These are phyloP conservation scores for Aspergillus persii DNA, from an alignment of 2,329 filamentous ascomycete species.

Conservation along the genomic window DNA sequence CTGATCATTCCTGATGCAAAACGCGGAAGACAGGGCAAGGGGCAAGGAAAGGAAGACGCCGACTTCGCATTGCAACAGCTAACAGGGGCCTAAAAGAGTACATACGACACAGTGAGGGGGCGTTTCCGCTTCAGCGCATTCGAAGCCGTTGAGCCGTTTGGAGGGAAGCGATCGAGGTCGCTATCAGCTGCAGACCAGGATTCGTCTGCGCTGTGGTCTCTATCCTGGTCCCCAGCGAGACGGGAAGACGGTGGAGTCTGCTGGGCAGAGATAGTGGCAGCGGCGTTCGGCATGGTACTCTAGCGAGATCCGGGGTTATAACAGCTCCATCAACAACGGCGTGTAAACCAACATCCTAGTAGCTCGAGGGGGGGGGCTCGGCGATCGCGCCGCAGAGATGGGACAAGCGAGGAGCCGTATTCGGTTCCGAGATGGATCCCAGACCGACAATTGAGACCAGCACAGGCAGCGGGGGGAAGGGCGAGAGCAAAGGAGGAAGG, in stretches of 20 bases:
- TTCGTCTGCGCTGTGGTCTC: constrained; percentile 33
- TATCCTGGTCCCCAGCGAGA: constrained; percentile 11
- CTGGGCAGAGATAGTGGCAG: constrained; percentile 19
- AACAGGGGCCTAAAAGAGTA: constrained; percentile 11
- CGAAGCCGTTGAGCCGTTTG: constrained; percentile 27
- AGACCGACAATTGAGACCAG: neutral
- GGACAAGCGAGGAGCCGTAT: neutral
- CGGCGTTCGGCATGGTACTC: constrained; percentile 35
- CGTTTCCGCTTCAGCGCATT: constrained; percentile 37
- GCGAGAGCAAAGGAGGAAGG: neutral
- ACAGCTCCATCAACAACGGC: constrained; percentile 13
- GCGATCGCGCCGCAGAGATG: neutral
- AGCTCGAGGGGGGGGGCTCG: neutral
- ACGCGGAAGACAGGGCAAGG: neutral
- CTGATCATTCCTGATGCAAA: neutral
- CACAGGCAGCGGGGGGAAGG: neutral
- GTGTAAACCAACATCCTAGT: neutral
- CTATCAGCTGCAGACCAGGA: constrained; percentile 37
- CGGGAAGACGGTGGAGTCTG: constrained; percentile 22
- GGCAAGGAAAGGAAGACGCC: neutral
- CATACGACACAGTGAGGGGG: constrained; percentile 39
- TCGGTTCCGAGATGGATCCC: neutral
- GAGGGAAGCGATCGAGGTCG: constrained; percentile 28
- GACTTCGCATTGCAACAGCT: neutral
- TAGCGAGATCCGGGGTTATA: constrained; percentile 29